Percentiles rank a stretch among this genome's conserved stretches.
These are phyloP conservation scores for Sextonia rubra DNA, from an alignment of 164 flowering plant species.

Conservation along the genomic window DNA sequence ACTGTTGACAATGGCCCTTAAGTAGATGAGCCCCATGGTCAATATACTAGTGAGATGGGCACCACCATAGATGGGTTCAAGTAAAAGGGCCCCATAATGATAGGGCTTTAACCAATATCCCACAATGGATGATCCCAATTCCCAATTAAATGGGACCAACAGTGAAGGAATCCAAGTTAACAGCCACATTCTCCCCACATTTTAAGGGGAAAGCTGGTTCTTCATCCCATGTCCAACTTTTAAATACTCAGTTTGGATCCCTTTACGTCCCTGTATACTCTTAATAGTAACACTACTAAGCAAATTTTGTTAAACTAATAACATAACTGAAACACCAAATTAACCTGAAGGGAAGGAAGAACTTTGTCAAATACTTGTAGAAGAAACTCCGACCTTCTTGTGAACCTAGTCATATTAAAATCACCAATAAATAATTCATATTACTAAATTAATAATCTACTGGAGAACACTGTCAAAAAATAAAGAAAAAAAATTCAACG, in stretches of 20 bases:
- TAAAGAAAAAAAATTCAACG: background rate
- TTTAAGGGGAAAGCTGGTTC: background rate
- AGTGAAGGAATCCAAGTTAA: background rate
- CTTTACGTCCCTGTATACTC: too few relatives aligned
- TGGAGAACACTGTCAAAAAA: background rate
- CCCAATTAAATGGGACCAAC: background rate
- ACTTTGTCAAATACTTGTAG: slow-evolving; percentile 39
- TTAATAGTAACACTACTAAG: background rate
- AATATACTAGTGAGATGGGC: too few relatives aligned
- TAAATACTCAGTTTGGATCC: too few relatives aligned
- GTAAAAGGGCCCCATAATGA: too few relatives aligned
- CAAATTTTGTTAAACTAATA: background rate
- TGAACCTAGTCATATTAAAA: slow-evolving; percentile 41
- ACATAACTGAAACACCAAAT: background rate
- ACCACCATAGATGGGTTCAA: too few relatives aligned
- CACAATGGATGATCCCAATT: too few relatives aligned
- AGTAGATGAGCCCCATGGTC: too few relatives aligned
- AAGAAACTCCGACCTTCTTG: slow-evolving; percentile 42
- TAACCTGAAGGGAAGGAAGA: slow-evolving; percentile 73
- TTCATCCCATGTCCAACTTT: background rate
- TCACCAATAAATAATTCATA: slow-evolving; percentile 5
- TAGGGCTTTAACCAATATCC: too few relatives aligned
- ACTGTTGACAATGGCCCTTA: too few relatives aligned
- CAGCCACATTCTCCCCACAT: background rate
- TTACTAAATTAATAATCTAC: background rate